Conservation (phyloP, 441 rosid species). For the Syzygium syzygioides region DNA sequence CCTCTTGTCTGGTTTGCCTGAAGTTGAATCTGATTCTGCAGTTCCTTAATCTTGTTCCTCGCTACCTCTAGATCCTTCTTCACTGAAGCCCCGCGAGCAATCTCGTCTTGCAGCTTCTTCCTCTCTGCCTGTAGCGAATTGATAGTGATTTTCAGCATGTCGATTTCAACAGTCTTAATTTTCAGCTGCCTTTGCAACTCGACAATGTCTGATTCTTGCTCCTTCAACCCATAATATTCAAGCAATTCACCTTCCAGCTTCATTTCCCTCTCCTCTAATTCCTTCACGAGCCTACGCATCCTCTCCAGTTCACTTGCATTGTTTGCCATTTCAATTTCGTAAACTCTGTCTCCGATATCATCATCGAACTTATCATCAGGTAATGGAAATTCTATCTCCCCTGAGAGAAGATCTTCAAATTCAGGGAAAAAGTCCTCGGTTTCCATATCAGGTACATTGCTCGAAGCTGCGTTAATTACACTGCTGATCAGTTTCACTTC, state of each 20-base stretch:
- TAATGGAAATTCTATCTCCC: conserved; percentile 71
- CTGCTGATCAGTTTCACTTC: conserved; percentile 91
- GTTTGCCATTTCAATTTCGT: conserved; percentile 67
- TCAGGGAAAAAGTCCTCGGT: conserved; percentile 68
- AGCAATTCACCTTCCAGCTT: conserved; percentile 92
- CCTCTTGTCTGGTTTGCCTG: conserved; percentile 93
- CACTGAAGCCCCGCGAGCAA: conserved; percentile 33
- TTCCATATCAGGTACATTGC: conserved; percentile 31
- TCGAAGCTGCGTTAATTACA: conserved; percentile 41
- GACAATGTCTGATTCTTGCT: conserved; percentile 66
- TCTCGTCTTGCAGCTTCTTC: conserved; percentile 86
- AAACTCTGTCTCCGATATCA: conserved; percentile 48
- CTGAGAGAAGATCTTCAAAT: conserved; percentile 70
- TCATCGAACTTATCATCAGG: conserved; percentile 40
- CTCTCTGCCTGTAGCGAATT: conserved; percentile 77
- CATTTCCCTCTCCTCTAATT: conserved; percentile 87
- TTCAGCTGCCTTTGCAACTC: conserved; percentile 87
- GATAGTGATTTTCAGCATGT: conserved; percentile 84
- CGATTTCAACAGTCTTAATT: conserved; percentile 86
- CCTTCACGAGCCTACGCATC: conserved; percentile 63
- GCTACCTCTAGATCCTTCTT: conserved; percentile 77
- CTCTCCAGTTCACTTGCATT: conserved; percentile 66
- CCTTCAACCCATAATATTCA: conserved; percentile 87
- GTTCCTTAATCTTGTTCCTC: conserved; percentile 74
- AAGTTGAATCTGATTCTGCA: conserved; percentile 89